phyloP scores from a whole-genome alignment of 2,329 filamentous ascomycete genomes.

The Orbilia brochopaga region DNA sequence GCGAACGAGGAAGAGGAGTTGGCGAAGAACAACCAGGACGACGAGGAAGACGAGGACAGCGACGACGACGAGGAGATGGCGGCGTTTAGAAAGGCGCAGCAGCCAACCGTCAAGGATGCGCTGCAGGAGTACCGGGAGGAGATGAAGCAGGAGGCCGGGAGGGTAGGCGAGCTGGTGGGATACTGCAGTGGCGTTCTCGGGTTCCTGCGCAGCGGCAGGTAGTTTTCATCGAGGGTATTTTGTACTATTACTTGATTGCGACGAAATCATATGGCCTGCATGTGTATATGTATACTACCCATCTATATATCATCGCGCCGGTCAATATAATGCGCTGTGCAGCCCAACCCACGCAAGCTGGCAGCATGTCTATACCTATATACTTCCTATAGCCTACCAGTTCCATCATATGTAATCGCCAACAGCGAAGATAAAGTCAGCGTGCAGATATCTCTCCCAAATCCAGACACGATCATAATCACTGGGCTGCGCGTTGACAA shows the following conservation, averaged over 20 bases:
- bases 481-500: no score
- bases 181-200: constrained; percentile 86
- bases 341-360: no score
- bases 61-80: constrained; percentile 57
- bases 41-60: constrained; percentile 57
- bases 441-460: no score
- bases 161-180: constrained; percentile 77
- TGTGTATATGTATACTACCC: background rate
- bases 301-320: no score
- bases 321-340: no score
- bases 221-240: background rate
- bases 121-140: constrained; percentile 73
- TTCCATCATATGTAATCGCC: no score
- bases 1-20: constrained; percentile 53
- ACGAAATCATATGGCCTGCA: background rate
- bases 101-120: constrained; percentile 59
- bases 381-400: no score
- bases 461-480: no score
- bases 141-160: constrained; percentile 72
- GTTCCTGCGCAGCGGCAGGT: constrained; percentile 71
- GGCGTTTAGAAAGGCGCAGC: constrained; percentile 14
- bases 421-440: no score
- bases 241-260: constrained; percentile 20
- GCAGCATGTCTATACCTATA: no score
- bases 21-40: constrained; percentile 43